Base-by-base conservation (phyloP, 1,284 basidiomycete genomes). In the Gymnopus androsaceus region DNA sequence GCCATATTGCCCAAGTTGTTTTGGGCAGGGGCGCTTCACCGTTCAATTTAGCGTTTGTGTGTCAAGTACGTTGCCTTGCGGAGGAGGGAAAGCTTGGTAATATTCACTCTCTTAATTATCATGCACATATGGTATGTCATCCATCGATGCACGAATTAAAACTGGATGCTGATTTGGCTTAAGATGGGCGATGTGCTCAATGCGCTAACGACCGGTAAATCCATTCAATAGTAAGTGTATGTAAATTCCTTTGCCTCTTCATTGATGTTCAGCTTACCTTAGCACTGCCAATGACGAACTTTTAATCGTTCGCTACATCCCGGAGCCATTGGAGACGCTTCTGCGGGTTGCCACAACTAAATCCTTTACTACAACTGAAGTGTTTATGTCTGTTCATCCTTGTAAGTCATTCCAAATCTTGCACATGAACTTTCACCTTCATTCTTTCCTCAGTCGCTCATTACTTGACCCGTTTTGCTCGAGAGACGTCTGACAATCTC, bases 401-500 rank as follows among this genome's bases (percentile, higher is more conserved):
- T 44, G 54, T 51, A 21, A 31, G 54, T 55, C 11, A n/a, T 27
- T 8, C 28, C 30, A 11, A 7, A 23, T 36, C 19, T 31, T 14
- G 11, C 12, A 17, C 37, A 23, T 3, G 50, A 34, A 8, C 4
- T 17, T 17, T 38, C 1, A 49, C 27, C 4, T 19, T 17, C 7
- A 21, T 27, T 15, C 9, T 9, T 41, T 25, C 9, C 33, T 6
- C 9, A 56, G 54, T 56, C 9, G 12, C 42, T 30, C 42, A 36
- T 27, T 31, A 51, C 31, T 17, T 38, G 6, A 25, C 31, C 34
- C 47, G 25, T 33, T 40, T 56, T 21, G 31, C 54, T 7, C 40
- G 54, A 42, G 41, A 45, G 19, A 44, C 40, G 8, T 38, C 25
- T 12, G 54, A 56, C 12, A 50, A 45, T 51, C 25, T 56, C 4